A percentile compares a stretch with the other conserved stretches of the same genome.
Evolutionary conservation across 306 rosid species (phyloP).

Genomic region (Fagus crenata): DNA sequence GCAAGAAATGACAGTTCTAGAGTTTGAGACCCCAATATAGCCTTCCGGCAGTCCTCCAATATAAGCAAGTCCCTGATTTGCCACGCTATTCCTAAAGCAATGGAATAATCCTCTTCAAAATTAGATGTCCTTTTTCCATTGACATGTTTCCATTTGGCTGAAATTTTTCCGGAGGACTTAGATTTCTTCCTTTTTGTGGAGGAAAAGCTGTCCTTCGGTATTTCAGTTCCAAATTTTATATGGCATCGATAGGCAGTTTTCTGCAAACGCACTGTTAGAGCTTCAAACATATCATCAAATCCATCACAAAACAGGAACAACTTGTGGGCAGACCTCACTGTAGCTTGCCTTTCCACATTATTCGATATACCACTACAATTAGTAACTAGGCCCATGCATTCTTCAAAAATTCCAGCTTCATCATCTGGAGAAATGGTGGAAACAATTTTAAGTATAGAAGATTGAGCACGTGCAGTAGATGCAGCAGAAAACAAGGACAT

Average conservation of each 20-base stretch:
- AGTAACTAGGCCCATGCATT: constrained; percentile 57
- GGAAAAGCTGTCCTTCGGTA: constrained; percentile 46
- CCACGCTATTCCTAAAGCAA: constrained; percentile 82
- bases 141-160: constrained; percentile 46
- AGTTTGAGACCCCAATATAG: constrained; percentile 53
- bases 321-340: constrained; percentile 83
- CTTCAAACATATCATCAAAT: constrained; percentile 71
- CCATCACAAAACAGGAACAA: constrained; percentile 65
- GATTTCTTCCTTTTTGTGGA: constrained; percentile 48
- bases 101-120: constrained; percentile 78
- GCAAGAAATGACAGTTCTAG: constrained; percentile 53
- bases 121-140: constrained; percentile 41
- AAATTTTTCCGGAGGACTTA: constrained; percentile 49
- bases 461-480: constrained; percentile 58
- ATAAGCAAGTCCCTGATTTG: constrained; percentile 74
- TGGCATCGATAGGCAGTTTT: constrained; percentile 83
- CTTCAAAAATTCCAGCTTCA: constrained; percentile 57
- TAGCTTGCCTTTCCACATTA: constrained; percentile 65
- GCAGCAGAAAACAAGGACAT: constrained; percentile 55
- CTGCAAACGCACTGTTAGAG: constrained; percentile 59
- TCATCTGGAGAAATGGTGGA: constrained; percentile 61
- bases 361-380: constrained; percentile 72
- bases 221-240: constrained; percentile 62
- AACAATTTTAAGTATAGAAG: constrained; percentile 67
- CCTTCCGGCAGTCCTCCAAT: constrained; percentile 53